A percentile compares a stretch with the other conserved stretches of the same genome.
Evolutionary conservation across 2,329 filamentous ascomycete genomes (phyloP).

Genomic region (Fusarium sacchari): DNA sequence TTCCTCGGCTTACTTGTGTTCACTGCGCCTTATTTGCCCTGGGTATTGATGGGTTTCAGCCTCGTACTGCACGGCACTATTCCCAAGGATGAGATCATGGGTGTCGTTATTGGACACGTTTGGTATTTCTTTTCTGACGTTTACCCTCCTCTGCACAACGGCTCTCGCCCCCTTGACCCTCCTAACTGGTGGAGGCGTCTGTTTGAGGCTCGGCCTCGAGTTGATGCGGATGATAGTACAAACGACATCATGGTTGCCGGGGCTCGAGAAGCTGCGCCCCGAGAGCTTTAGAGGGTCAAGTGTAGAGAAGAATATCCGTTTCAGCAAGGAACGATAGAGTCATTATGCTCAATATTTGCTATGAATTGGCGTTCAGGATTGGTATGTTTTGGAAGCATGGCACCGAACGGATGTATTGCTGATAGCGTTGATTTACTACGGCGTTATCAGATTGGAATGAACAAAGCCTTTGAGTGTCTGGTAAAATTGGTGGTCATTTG

Average conservation of each 20-base stretch:
- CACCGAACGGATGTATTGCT: slow-evolving; percentile 4
- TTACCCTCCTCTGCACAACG: slow-evolving; percentile 89
- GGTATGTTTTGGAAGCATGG: slow-evolving; percentile 30
- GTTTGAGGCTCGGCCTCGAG: slow-evolving; percentile 70
- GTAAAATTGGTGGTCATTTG: background rate
- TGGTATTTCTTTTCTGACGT: slow-evolving; percentile 99
- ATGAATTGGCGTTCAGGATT: slow-evolving; percentile 22
- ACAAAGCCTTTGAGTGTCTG: background rate
- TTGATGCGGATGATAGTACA: slow-evolving; percentile 63
- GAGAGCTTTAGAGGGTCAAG: slow-evolving; percentile 27
- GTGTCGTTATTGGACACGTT: slow-evolving; percentile 91
- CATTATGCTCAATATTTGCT: background rate
- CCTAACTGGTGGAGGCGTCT: slow-evolving; percentile 89
- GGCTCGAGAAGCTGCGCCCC: slow-evolving; percentile 47
- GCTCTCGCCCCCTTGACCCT: slow-evolving; percentile 86
- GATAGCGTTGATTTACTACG: slow-evolving; percentile 7
- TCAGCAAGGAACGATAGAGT: background rate
- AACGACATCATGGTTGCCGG: slow-evolving; percentile 71
- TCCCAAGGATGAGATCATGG: slow-evolving; percentile 96
- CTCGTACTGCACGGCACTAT: slow-evolving; percentile 89
- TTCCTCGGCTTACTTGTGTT: slow-evolving; percentile 91
- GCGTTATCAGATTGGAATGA: slow-evolving; percentile 23
- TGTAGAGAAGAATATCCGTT: background rate
- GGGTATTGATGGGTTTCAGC: slow-evolving; percentile 94
- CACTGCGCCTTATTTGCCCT: slow-evolving; percentile 92